phyloP scores from a whole-genome alignment of 148 eudicot species.

The Rhododendron griersonianum region DNA sequence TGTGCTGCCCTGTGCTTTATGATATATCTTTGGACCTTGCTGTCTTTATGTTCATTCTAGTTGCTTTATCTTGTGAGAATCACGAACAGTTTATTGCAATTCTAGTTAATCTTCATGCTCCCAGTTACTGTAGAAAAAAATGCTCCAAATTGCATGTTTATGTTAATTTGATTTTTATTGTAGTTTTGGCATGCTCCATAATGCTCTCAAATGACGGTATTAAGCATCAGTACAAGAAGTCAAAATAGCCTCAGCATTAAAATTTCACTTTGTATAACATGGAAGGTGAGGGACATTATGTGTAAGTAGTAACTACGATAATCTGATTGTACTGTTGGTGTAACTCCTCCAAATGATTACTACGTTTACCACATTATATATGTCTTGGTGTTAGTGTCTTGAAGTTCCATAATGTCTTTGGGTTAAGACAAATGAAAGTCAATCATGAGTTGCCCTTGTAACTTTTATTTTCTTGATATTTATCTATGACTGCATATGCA shows the following conservation, averaged over 20 bases:
- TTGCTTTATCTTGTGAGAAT: not conserved
- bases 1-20: not conserved
- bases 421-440: not conserved
- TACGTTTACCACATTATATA: slow-evolving; percentile 1
- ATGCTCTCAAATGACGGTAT: slow-evolving; percentile 11
- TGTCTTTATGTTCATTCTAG: not conserved
- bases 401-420: not conserved
- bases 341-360: not conserved
- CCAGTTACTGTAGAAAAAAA: not conserved
- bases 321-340: not conserved
- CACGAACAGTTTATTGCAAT: not conserved
- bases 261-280: not conserved
- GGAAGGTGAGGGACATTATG: not conserved
- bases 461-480: not conserved
- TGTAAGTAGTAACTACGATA: not conserved
- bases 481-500: not conserved
- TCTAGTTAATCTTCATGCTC: not conserved
- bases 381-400: not conserved
- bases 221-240: not conserved
- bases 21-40: not conserved
- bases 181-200: not conserved
- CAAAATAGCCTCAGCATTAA: slow-evolving; percentile 38
- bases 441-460: not conserved
- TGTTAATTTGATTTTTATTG: not conserved
- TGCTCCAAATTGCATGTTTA: not conserved